These are phyloP conservation scores for Clonostachys chloroleuca DNA, from an alignment of 2,329 filamentous ascomycete genomes.

Conservation along the genomic window DNA sequence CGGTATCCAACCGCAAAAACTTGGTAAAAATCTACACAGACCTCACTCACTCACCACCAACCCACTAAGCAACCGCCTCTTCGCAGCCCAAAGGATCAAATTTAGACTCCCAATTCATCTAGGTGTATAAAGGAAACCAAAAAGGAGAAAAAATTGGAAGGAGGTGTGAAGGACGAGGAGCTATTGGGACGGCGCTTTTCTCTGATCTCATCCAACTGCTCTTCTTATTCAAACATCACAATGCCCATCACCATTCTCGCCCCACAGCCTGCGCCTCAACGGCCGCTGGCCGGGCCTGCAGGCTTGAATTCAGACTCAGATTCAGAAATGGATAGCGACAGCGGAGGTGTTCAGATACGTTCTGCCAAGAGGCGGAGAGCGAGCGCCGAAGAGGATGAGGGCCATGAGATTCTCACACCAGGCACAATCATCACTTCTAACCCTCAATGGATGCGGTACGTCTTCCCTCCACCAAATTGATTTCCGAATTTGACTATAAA, in stretches of 20 bases:
- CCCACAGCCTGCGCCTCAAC: slow-evolving; percentile 25
- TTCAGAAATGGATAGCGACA: slow-evolving; percentile 40
- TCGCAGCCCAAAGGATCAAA: too few relatives aligned
- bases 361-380: slow-evolving; percentile 30
- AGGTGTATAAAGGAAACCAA: too few relatives aligned
- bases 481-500: background rate
- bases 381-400: slow-evolving; percentile 13
- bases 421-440: slow-evolving; percentile 86
- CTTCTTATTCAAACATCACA: slow-evolving; percentile 4
- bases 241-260: slow-evolving; percentile 46
- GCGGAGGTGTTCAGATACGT: slow-evolving; percentile 40
- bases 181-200: too few relatives aligned
- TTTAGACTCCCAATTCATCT: too few relatives aligned
- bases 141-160: too few relatives aligned
- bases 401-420: slow-evolving; percentile 70
- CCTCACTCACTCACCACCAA: too few relatives aligned
- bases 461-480: background rate
- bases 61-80: too few relatives aligned
- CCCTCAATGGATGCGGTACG: slow-evolving; percentile 90
- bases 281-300: slow-evolving; percentile 7
- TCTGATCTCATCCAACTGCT: too few relatives aligned
- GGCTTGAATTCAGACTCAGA: slow-evolving; percentile 28
- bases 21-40: too few relatives aligned
- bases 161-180: too few relatives aligned
- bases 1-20: too few relatives aligned